Base-by-base conservation (phyloP, 768 basidiomycete species). In the Suillus subluteus region DNA sequence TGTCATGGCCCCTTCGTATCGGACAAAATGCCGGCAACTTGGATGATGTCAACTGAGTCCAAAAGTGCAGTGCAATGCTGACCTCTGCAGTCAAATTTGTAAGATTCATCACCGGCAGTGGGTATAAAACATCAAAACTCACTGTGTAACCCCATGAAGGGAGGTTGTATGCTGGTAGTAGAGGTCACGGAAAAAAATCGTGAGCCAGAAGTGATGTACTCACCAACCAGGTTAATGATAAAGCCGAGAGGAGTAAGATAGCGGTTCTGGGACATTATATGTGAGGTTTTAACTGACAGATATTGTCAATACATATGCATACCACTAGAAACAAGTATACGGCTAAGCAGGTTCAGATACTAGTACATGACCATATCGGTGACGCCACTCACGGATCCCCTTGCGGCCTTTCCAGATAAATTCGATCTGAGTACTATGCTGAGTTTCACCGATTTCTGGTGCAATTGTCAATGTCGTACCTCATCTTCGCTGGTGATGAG, bases 191-290 rank as follows among this genome's bases (percentile, higher is more conserved):
- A 26, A 21, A 16, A 26, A 41, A 30, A 21, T 18, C 7, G 6
- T 41, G 13, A 61, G 26, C 16, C 18, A 43, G 30, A 41, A 11
- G 12, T 40, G 26, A 18, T 26, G 30, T 32, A 4, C 74, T 71
- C 63, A 74, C 73, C 85, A 7, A 75, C 69, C 0, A 88, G 70
- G 66, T 89, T 88, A 52, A 89, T 72, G n/a, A 88, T 82, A 72
- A 90, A 90, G 1, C 86, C 87, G 2, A 89, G 75, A 0, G 88
- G 88, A 0, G 86, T 88, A n/a, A 89, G 75, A 69, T 90, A 90
- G 23, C 88, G 84, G 69, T 89, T 90, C 88, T 90, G 32, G 32
- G 55, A 56, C 26, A 26, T 26, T 26, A 61, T 38, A 12, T 11
- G n/a, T 64, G 54, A 64, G 23, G 30, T 16, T n/a, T 59, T 26